Evolutionary conservation across 2,329 filamentous ascomycete genomes (phyloP), one percentile per base, ranked within the genome.

Genomic region (Ceratocystis alfenasii): DNA sequence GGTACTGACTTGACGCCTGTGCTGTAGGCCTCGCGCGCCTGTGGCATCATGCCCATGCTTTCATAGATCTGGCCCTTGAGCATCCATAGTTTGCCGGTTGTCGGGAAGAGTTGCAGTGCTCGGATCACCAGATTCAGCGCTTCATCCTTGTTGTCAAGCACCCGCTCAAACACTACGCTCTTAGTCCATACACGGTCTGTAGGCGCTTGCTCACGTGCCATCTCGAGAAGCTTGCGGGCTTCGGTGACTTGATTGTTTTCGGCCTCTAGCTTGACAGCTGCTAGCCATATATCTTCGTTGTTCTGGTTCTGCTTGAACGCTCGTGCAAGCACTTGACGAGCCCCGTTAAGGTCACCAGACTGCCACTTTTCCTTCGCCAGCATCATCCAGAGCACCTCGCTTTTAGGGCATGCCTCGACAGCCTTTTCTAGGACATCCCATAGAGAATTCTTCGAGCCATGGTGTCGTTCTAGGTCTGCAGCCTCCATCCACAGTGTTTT

Each of bases 21-120:
- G 67, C 84, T 85, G 75, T 94, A 97, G 0, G 93, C 91, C 74
- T 97, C 91, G 60, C 94, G 85, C 2, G 94, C 94, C 75, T 94
- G 89, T 0, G 88, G 86, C 15, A 88, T 78, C 76, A 90, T 91
- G 71, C 83, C 86, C 60, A 91, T 82, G 55, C 86, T 83, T 73
- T 96, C 89, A 79, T 99, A 99, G 69, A 97, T 94, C 74, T 99
- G 94, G 0, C 95, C 94, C 77, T 99, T 99, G 79, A 96, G 89
- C 89, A 97, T 96, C 87, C 93, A 96, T 28, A 99, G 81, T 76
- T 97, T 97, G 64, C 90, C 82, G 12, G 88, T 85, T 57, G 86
- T 83, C 0, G 94, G 93, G 78, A 95, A 99, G 8, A 90, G 82
- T 70, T 92, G 87, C 45, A 99, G 79, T 1, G 88, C 94, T 73